Conservation (phyloP, 108 stramenopile genomes). For the Conticribra weissflogii region DNA sequence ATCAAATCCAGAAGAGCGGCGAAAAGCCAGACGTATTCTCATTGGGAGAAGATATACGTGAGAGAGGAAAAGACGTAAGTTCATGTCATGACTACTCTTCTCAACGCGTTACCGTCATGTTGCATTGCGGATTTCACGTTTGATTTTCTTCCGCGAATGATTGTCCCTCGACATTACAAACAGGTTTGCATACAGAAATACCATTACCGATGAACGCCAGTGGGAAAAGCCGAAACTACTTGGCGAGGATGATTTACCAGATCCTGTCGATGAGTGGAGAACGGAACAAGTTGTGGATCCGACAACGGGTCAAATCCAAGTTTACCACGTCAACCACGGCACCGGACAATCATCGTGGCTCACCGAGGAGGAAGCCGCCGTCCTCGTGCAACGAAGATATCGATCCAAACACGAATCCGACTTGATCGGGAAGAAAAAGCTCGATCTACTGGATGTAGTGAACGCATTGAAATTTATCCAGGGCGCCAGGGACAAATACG, state of each 20-base stretch:
- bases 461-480: slow-evolving; percentile 52
- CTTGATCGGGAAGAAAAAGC: slow-evolving; percentile 33
- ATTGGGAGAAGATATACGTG: slow-evolving; percentile 61
- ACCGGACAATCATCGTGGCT: slow-evolving; percentile 61
- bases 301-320: slow-evolving; percentile 21
- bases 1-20: slow-evolving; percentile 26
- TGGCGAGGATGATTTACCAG: slow-evolving; percentile 42
- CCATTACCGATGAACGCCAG: slow-evolving; percentile 40
- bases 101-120: no score
- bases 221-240: slow-evolving; percentile 53
- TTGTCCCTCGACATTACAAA: no score
- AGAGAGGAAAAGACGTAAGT: slow-evolving; percentile 34
- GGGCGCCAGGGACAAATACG: slow-evolving; percentile 51
- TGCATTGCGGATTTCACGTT: no score
- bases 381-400: slow-evolving; percentile 49
- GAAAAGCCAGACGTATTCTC: slow-evolving; percentile 19
- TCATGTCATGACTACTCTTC: no score
- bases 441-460: slow-evolving; percentile 42
- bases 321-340: slow-evolving; percentile 41
- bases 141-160: no score
- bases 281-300: slow-evolving; percentile 30
- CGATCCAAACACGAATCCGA: slow-evolving; percentile 51
- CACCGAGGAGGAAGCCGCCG: slow-evolving; percentile 55
- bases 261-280: slow-evolving; percentile 61
- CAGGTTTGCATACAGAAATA: slow-evolving; percentile 57